A percentile compares a stretch with the other conserved stretches of the same genome.
Evolutionary conservation across 306 rosid genomes (phyloP).

Genomic region (Spatholobus suberectus): DNA sequence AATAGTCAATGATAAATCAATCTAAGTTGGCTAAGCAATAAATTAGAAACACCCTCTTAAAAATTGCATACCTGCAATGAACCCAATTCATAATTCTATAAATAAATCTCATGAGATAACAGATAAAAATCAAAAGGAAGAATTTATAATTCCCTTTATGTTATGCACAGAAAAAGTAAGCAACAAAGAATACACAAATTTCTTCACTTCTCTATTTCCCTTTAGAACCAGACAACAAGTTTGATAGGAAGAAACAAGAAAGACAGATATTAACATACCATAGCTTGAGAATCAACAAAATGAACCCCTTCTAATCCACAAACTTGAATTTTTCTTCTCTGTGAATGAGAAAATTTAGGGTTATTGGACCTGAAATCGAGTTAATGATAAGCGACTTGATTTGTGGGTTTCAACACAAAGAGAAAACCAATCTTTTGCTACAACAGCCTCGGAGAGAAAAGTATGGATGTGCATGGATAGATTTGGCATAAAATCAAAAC

Average conservation of each 20-base stretch:
- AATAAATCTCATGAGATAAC: neutral
- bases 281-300: neutral
- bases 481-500: neutral
- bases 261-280: neutral
- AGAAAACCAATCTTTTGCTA: neutral
- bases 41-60: neutral
- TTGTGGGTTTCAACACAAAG: neutral
- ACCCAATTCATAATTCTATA: neutral
- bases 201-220: neutral
- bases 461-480: neutral
- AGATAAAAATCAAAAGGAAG: neutral
- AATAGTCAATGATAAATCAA: neutral
- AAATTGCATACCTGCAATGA: neutral
- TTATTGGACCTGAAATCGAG: neutral
- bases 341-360: neutral
- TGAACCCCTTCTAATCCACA: neutral
- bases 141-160: neutral
- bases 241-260: neutral
- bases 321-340: neutral
- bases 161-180: neutral
- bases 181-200: neutral
- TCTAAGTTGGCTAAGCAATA: neutral
- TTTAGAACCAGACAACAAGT: neutral
- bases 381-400: neutral
- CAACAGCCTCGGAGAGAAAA: neutral